A percentile compares a stretch with the other conserved stretches of the same genome.
phyloP scores from a whole-genome alignment of 352 stramenopile genomes.

The Pythium apleroticum region DNA sequence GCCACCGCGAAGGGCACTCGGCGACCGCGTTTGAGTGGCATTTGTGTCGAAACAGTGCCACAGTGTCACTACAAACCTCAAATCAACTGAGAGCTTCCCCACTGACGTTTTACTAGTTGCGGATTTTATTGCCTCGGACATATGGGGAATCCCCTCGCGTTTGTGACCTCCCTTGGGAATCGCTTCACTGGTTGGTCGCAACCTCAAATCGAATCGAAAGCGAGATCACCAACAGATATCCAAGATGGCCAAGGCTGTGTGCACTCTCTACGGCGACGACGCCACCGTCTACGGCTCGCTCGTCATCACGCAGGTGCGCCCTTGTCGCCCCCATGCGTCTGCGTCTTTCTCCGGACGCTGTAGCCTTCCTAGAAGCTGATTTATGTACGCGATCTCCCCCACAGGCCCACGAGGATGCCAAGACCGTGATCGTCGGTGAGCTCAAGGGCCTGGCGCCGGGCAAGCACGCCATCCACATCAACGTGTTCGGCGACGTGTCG shows the following conservation, averaged over 20 bases:
- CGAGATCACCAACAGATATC: conserved; percentile 1
- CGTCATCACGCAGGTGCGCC: conserved; percentile 66
- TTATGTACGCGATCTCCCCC: not conserved
- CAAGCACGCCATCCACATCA: conserved; percentile 95
- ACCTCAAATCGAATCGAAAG: conserved; percentile 21
- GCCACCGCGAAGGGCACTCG: conserved; percentile 23
- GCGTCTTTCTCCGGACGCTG: not conserved
- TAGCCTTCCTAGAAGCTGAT: not conserved
- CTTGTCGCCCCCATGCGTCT: not conserved
- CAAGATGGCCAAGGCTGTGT: conserved; percentile 82
- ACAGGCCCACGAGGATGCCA: conserved; percentile 83
- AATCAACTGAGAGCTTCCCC: not conserved
- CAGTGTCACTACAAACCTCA: not conserved
- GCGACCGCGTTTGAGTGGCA: not conserved
- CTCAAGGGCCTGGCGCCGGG: conserved; percentile 76
- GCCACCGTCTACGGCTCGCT: conserved; percentile 77
- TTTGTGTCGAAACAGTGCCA: conserved; percentile 7
- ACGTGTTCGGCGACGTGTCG: conserved; percentile 95
- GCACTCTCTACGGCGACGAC: conserved; percentile 86
- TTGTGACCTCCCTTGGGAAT: conserved; percentile 9
- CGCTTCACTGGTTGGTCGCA: conserved; percentile 9
- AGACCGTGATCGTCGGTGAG: conserved; percentile 83
- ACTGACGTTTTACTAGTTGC: conserved; percentile 1
- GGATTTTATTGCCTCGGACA: not conserved
- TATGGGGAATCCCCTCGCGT: conserved; percentile 10